Base-by-base conservation (phyloP, 2,329 filamentous ascomycete species). In the Catunica adiposa region DNA sequence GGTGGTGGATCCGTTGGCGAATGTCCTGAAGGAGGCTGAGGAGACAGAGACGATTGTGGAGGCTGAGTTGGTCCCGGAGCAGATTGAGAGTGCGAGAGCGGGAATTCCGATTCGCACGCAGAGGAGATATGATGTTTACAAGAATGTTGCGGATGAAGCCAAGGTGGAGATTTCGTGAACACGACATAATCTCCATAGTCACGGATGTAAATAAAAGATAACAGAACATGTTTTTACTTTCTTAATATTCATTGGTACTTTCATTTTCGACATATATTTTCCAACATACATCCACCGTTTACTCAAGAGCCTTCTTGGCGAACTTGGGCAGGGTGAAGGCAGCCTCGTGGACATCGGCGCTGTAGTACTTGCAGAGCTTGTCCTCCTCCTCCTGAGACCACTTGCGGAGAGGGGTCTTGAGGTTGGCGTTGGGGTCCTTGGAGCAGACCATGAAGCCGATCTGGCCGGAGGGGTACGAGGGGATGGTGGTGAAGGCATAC, bases 401-500 rank as follows among this genome's bases (percentile, higher is more conserved):
- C 64, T 72, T 76, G 66, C 92, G 84, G 60, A 96, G 67, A 55
- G 92, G 92, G 71, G 83, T 86, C 70, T 79, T 87, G 68, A 97
- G 79, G 72, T 98, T 79, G 69, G 83, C 80, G 67, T 72, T 81
- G 68, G 82, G 75, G 68, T 97, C 90, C 82, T 98, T 97, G 83
- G 79, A 86, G 83, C 92, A 97, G 68, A 98, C 87, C 89, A 98
- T 96, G 83, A 98, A 98, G 68, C 92, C 92, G 66, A 98, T 98
- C 77, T 98, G 92, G 68, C 92, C 92, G 57, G 88, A 94, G 62
- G 92, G 92, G 78, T 98, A 98, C 68, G 92, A 98, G 59, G 92
- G 92, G 71, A 98, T 98, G 65, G 90, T 97, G 66, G 90, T 97
- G 80, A 96, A 98, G 64, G 86, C 92, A 75, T 97, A 98, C 75